Evolutionary conservation across 768 basidiomycete species (phyloP), one percentile per base, ranked within the genome.

Genomic region (Tricholoma sp.): DNA sequence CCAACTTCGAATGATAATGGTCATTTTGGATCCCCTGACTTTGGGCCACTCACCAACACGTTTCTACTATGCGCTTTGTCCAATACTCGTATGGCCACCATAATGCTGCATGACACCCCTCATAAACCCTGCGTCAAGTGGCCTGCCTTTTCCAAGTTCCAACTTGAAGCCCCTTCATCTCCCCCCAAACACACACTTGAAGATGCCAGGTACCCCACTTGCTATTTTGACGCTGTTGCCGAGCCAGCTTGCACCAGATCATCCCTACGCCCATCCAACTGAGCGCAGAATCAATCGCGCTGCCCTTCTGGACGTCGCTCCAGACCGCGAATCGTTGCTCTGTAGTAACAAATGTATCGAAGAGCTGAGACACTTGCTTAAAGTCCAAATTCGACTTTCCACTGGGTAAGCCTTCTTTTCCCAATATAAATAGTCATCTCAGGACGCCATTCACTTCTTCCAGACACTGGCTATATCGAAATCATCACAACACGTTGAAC

Each of bases 401-500:
- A 49, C 64, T 18, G 64, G 59, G 71, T 71, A 59, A 14, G 9
- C 45, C 54, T 47, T 18, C 14, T 8, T 31, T 39, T 54, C 24
- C 6, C 5, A 19, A 52, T 50, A 19, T 21, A 16, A 5, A 5
- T n/a, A 12, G n/a, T 46, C 41, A 56, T 43, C 41, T 11, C 19
- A 41, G 24, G 24, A 35, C 11, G 35, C 29, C 18, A 27, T 52
- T 34, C 39, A 45, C 31, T 50, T 35, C 22, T 9, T 11, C 24
- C n/a, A 74, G 72, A 1, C 72, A 72, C 29, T 75, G 74, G 74
- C 62, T 75, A 21, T 66, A 69, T 34, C 67, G 63, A 5, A 58
- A 57, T 5, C 65, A 69, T 18, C 64, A 41, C 21, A 63, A 63
- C 21, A 43, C 58, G 8, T 32, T 32, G 10, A 64, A 71, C 51